These are phyloP conservation scores for Trametes villosa DNA, from an alignment of 768 basidiomycete genomes.

Conservation along the genomic window DNA sequence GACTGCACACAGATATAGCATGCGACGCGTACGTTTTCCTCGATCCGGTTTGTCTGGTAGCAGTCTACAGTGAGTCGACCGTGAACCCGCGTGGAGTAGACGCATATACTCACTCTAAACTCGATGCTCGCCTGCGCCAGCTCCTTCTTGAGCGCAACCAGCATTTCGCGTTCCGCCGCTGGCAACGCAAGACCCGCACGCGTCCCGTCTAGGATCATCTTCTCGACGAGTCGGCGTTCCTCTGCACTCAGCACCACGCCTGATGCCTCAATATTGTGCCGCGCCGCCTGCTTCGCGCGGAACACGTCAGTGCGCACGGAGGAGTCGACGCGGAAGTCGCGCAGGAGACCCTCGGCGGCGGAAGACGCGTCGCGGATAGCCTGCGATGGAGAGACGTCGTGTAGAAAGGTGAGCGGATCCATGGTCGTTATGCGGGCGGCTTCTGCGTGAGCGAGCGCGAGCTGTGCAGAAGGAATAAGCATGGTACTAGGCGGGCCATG, in stretches of 20 bases:
- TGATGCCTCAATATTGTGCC: conserved; percentile 61
- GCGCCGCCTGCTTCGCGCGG: conserved; percentile 68
- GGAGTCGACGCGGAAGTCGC: conserved; percentile 73
- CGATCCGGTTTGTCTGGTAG: conserved; percentile 82
- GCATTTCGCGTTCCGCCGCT: conserved; percentile 57
- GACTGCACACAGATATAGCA: background rate
- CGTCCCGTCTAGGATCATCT: conserved; percentile 79
- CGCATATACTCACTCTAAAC: conserved; percentile 60
- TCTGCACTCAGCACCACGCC: conserved; percentile 64
- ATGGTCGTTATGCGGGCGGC: conserved; percentile 51
- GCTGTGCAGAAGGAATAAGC: conserved; percentile 40
- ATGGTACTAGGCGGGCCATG: conserved; percentile 29
- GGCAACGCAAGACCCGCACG: conserved; percentile 79
- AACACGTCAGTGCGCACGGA: conserved; percentile 85
- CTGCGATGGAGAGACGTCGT: conserved; percentile 76
- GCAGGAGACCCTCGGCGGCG: conserved; percentile 65
- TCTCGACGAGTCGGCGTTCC: conserved; percentile 78
- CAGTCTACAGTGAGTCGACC: too few relatives aligned
- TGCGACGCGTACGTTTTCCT: conserved; percentile 66
- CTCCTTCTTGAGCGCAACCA: conserved; percentile 73
- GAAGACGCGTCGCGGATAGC: conserved; percentile 80
- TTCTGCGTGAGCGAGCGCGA: conserved; percentile 64
- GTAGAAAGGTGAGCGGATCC: conserved; percentile 76
- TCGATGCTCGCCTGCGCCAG: conserved; percentile 77
- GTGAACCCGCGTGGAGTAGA: background rate